Evolutionary conservation across 768 basidiomycete genomes (phyloP).

Genomic region (Amanita thiersii): DNA sequence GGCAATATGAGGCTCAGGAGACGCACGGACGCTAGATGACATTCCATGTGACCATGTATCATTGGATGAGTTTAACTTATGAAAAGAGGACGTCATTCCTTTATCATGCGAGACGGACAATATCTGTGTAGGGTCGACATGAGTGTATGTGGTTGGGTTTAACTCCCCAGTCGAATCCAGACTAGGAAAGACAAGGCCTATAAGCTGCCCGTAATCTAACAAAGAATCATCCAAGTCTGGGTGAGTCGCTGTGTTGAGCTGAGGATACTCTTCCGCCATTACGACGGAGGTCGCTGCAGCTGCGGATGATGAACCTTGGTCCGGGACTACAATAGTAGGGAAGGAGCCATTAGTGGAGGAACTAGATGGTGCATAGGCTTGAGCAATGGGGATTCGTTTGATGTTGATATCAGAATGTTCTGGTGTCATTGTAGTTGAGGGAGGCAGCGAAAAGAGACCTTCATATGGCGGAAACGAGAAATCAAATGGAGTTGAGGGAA

Average conservation of each 20-base stretch:
- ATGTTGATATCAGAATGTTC: constrained; percentile 14
- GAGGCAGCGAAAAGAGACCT: constrained; percentile 46
- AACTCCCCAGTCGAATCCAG: constrained; percentile 33
- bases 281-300: constrained; percentile 59
- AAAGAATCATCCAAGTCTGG: constrained; percentile 45
- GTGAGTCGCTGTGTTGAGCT: constrained; percentile 46
- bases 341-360: constrained; percentile 21
- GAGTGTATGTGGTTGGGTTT: constrained; percentile 52
- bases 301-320: constrained; percentile 55
- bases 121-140: constrained; percentile 94
- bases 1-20: constrained; percentile 61
- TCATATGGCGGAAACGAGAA: constrained; percentile 68
- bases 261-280: constrained; percentile 69
- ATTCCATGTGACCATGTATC: constrained; percentile 73
- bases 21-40: constrained; percentile 59
- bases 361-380: constrained; percentile 18
- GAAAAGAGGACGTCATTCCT: constrained; percentile 20
- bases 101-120: constrained; percentile 22
- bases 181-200: constrained; percentile 56
- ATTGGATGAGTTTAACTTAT: constrained; percentile 68
- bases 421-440: constrained; percentile 16
- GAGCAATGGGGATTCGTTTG: constrained; percentile 8
- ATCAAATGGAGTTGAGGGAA: constrained; percentile 64
- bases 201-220: constrained; percentile 58
- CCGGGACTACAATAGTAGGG: constrained; percentile 9